Percentiles rank a stretch among this genome's conserved stretches.
Evolutionary conservation across 192 early-diverging fungal species (phyloP).

Genomic region (Coemansia sp.): DNA sequence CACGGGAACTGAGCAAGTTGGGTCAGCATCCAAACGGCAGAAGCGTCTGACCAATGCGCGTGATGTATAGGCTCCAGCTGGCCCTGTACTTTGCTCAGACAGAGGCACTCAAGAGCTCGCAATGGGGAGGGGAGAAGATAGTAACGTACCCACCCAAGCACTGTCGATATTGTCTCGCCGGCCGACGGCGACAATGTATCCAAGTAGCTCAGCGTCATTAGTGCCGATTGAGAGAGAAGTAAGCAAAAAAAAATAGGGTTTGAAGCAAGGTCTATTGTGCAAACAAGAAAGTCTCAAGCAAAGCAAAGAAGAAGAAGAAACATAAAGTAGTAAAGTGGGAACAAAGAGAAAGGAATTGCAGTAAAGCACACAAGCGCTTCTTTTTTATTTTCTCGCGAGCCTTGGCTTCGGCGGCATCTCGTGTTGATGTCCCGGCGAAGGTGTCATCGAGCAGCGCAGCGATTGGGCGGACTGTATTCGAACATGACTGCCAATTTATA

Average conservation of each 20-base stretch:
- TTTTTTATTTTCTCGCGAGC: not conserved
- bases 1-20: not conserved
- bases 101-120: not conserved
- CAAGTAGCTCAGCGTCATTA: not conserved
- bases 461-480: not conserved
- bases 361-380: not conserved
- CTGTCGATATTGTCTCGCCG: constrained; percentile 26
- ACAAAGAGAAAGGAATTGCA: constrained; percentile 3
- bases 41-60: not conserved
- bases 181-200: constrained; percentile 6
- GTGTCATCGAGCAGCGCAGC: not conserved
- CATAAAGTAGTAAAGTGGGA: not conserved
- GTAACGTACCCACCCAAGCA: constrained; percentile 38
- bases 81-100: not conserved
- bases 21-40: not conserved
- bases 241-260: too few relatives aligned
- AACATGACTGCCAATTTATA: not conserved
- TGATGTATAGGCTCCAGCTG: not conserved
- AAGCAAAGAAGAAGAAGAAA: too few relatives aligned
- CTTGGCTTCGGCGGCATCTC: too few relatives aligned
- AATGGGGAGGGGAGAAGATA: not conserved
- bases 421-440: not conserved
- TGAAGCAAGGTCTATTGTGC: too few relatives aligned
- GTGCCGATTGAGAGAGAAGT: not conserved
- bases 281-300: too few relatives aligned